A percentile compares a stretch with the other conserved stretches of the same genome.
These are phyloP conservation scores for Phytophthora sp. DNA, from an alignment of 352 stramenopile genomes.

Conservation along the genomic window DNA sequence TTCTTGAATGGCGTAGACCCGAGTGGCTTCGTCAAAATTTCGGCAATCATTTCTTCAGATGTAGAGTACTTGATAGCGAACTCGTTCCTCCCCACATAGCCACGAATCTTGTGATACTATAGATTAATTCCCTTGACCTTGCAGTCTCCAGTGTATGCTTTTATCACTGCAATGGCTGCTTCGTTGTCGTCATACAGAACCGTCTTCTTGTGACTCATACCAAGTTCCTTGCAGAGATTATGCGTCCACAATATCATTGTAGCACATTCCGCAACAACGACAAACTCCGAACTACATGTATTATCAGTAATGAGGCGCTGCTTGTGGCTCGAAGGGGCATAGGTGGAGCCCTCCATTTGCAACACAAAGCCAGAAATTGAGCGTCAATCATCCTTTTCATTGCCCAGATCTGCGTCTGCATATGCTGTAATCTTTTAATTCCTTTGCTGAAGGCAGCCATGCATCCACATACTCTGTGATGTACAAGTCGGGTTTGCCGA, in stretches of 20 bases:
- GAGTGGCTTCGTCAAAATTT: conserved; percentile 12
- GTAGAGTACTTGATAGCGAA: conserved; percentile 9
- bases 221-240: conserved; percentile 17
- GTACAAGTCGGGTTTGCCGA: not conserved
- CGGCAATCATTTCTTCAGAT: conserved; percentile 11
- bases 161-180: conserved; percentile 4
- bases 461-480: conserved; percentile 2
- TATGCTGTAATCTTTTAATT: conserved; percentile 3
- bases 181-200: conserved; percentile 6
- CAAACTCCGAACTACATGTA: conserved; percentile 9
- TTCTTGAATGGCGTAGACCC: conserved; percentile 9
- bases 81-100: not conserved
- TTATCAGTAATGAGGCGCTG: conserved; percentile 2
- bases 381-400: conserved; percentile 17
- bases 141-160: conserved; percentile 17
- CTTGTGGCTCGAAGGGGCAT: conserved; percentile 4
- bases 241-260: conserved; percentile 18
- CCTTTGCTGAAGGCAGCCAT: conserved; percentile 5
- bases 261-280: conserved; percentile 3
- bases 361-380: conserved; percentile 11
- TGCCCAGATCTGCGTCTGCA: conserved; percentile 12
- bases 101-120: not conserved
- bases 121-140: conserved; percentile 11
- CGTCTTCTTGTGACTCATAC: conserved; percentile 1
- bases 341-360: conserved; percentile 12